Conservation (phyloP, 371 early-diverging fungal species). For the Mortierella sp. region DNA sequence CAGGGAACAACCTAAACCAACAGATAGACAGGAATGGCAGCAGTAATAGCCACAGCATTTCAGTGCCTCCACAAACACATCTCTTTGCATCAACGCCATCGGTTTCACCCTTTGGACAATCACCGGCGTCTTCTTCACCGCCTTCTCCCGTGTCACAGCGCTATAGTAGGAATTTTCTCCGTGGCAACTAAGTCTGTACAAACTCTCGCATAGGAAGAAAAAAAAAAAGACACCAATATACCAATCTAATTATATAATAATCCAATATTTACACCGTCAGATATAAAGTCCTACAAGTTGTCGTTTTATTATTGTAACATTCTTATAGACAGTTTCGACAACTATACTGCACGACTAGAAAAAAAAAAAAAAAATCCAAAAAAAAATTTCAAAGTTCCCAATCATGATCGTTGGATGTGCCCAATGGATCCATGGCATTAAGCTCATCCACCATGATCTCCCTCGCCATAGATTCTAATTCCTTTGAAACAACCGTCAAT, state of each 20-base stretch:
- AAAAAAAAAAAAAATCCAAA: background rate
- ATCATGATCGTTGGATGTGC: constrained; percentile 25
- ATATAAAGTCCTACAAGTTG: background rate
- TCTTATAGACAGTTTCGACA: background rate
- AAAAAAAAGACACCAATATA: background rate
- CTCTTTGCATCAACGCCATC: constrained; percentile 15
- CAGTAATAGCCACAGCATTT: background rate
- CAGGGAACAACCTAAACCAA: background rate
- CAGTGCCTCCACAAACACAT: constrained; percentile 10
- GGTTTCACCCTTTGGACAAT: background rate
- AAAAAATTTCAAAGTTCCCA: constrained; percentile 18
- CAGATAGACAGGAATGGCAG: background rate
- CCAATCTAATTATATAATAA: background rate
- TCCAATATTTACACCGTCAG: background rate
- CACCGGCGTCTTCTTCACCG: background rate
- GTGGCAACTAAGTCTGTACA: background rate
- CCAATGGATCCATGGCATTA: constrained; percentile 49
- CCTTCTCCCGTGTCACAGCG: constrained; percentile 4
- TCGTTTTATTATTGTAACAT: background rate
- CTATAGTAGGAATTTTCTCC: background rate
- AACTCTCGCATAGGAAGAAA: background rate
- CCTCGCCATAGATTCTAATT: constrained; percentile 42
- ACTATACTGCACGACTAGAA: too few relatives aligned
- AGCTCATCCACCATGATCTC: constrained; percentile 44
- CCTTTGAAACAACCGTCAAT: constrained; percentile 37